Conservation (phyloP, 768 basidiomycete genomes). For the Vararia minispora region DNA sequence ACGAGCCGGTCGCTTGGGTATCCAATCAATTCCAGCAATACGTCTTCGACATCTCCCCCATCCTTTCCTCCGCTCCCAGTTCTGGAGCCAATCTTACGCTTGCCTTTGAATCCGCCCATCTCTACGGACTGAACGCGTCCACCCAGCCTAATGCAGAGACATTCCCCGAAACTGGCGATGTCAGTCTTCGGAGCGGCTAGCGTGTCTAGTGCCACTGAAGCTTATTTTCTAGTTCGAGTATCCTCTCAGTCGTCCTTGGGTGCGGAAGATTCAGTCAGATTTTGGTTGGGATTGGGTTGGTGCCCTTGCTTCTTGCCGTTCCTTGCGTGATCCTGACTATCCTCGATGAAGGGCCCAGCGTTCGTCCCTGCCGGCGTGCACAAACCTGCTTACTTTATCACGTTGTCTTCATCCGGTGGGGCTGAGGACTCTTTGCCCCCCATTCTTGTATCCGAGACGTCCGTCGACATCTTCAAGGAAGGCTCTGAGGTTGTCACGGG, state of each 20-base stretch:
- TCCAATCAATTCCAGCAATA: slow-evolving; percentile 49
- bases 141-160: slow-evolving; percentile 35
- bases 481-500: slow-evolving; percentile 31
- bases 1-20: slow-evolving; percentile 44
- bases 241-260: slow-evolving; percentile 34
- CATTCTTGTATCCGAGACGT: slow-evolving; percentile 26
- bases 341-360: slow-evolving; percentile 33
- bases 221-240: slow-evolving; percentile 33
- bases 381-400: slow-evolving; percentile 44
- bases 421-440: neutral
- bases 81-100: slow-evolving; percentile 36
- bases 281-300: slow-evolving; percentile 56
- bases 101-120: slow-evolving; percentile 40
- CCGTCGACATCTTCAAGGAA: slow-evolving; percentile 43
- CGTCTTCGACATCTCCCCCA: slow-evolving; percentile 36
- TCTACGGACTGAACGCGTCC: slow-evolving; percentile 43
- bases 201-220: neutral
- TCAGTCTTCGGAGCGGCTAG: slow-evolving; percentile 10
- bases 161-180: slow-evolving; percentile 25
- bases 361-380: slow-evolving; percentile 45
- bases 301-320: neutral
- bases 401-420: slow-evolving; percentile 19
- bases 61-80: slow-evolving; percentile 22
- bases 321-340: neutral
- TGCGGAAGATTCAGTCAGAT: slow-evolving; percentile 41